phyloP scores from a whole-genome alignment of 1,284 basidiomycete species.

The Rhodotorula sp. region DNA sequence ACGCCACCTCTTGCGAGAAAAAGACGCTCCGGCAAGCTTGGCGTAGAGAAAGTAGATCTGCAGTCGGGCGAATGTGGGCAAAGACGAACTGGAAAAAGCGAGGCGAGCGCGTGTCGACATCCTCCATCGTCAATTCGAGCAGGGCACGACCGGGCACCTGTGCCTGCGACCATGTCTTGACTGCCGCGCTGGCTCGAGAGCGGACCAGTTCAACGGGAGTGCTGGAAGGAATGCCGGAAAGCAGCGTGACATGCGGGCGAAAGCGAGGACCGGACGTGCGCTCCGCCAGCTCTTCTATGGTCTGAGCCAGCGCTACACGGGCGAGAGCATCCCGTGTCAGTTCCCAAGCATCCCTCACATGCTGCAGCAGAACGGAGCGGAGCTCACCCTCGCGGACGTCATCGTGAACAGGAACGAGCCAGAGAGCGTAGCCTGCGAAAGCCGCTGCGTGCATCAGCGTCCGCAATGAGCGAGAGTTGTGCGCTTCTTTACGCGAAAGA shows the following conservation, averaged over 20 bases:
- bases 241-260: slow-evolving; percentile 27
- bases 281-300: slow-evolving; percentile 5
- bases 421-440: slow-evolving; percentile 26
- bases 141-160: neutral
- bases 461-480: too few species aligned
- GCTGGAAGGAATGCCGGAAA: slow-evolving; percentile 14
- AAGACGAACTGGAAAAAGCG: slow-evolving; percentile 36
- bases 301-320: neutral
- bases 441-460: too few species aligned
- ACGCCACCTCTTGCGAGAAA: neutral
- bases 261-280: slow-evolving; percentile 7
- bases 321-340: neutral
- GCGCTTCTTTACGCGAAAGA: too few species aligned
- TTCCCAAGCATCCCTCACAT: neutral
- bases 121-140: neutral
- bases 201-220: neutral
- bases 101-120: neutral
- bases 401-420: slow-evolving; percentile 5
- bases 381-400: neutral
- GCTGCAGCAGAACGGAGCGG: neutral
- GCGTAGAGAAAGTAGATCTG: slow-evolving; percentile 2
- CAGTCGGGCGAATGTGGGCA: neutral
- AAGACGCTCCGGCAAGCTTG: neutral
- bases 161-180: neutral
- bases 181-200: neutral